phyloP scores from a whole-genome alignment of 2,329 filamentous ascomycete genomes.

The Lecanicillium sp. region DNA sequence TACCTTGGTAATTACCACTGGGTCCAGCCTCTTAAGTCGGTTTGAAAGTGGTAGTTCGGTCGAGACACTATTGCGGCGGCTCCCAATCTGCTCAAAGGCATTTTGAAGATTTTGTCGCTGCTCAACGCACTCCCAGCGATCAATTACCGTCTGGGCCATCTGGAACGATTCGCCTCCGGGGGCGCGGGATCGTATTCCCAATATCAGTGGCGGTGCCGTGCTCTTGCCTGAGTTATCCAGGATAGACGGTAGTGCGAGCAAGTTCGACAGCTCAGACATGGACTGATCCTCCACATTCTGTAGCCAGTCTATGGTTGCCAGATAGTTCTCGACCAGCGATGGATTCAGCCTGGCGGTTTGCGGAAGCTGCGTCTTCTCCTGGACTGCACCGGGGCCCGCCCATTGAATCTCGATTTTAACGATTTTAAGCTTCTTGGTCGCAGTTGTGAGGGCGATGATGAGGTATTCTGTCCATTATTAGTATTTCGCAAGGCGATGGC shows the following conservation, averaged over 20 bases:
- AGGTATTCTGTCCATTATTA: conserved; percentile 39
- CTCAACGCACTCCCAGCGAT: conserved; percentile 75
- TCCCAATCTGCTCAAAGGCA: conserved; percentile 68
- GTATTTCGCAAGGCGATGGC: conserved; percentile 2
- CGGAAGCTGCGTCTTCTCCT: conserved; percentile 45
- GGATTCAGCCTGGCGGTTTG: conserved; percentile 41
- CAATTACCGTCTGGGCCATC: conserved; percentile 65
- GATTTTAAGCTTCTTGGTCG: conserved; percentile 64
- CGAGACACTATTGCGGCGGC: conserved; percentile 47
- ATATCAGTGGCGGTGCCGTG: conserved; percentile 51
- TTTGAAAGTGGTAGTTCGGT: conserved; percentile 24
- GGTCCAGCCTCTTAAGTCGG: conserved; percentile 55
- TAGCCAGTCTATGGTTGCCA: conserved; percentile 52
- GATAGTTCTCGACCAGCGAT: conserved; percentile 44
- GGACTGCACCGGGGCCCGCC: conserved; percentile 46
- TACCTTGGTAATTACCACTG: conserved; percentile 63
- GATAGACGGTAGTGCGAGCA: conserved; percentile 64
- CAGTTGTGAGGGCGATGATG: conserved; percentile 59
- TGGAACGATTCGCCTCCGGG: conserved; percentile 48
- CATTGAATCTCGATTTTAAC: conserved; percentile 70
- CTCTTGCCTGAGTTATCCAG: conserved; percentile 52
- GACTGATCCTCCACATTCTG: conserved; percentile 42
- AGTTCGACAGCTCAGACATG: conserved; percentile 60
- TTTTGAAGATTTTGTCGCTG: conserved; percentile 60
- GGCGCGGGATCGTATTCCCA: conserved; percentile 64